Evolutionary conservation across 495 filamentous ascomycete species (phyloP), one percentile per base, ranked within the genome.

Genomic region (Lasiosphaeriaceae sp.): DNA sequence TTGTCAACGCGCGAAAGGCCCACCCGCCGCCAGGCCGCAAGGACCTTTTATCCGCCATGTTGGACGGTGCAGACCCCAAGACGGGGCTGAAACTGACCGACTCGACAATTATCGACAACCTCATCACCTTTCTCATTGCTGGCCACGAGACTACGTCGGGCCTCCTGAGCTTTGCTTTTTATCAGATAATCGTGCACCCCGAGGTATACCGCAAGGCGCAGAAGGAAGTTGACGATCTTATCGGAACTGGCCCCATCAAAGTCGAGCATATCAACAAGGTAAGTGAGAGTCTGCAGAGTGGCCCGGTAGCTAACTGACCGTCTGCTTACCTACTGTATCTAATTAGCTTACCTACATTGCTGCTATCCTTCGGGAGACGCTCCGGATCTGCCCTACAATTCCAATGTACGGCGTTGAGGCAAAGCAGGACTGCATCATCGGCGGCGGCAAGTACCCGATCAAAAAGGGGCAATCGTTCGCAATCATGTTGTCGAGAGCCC

Each of bases 81-180:
- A 88, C 83, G 0, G 86, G 86, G 1, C 64, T 82, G 56, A 73
- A 72, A 8, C 70, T 89, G 65, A 72, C 69, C 2, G 78, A 84
- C 50, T 70, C 75, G 2, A 77, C 71, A 3, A 83, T 87, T 47
- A 67, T 80, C 5, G 69, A 85, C 54, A 85, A 89, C 59, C 80
- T 90, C 74, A 80, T 82, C 17, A 86, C 84, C 0, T 86, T 88
- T 59, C 55, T 88, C 58, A 79, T 85, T 70, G 83, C 82, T 39
- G 67, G 66, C 2, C 85, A 89, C 57, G 86, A 89, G 66, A 89
- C 86, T 0, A 89, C 86, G 0, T 82, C 80, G 19, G 77, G 74
- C 6, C 56, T 73, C 4, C 59, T 64, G 37, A 52, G 66, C 11
- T 35, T 23, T 37, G 20, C 9, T 41, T 39, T 9, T 46, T 4